Evolutionary conservation across 164 flowering plant species (phyloP).

Genomic region (Cinnamomum chago): DNA sequence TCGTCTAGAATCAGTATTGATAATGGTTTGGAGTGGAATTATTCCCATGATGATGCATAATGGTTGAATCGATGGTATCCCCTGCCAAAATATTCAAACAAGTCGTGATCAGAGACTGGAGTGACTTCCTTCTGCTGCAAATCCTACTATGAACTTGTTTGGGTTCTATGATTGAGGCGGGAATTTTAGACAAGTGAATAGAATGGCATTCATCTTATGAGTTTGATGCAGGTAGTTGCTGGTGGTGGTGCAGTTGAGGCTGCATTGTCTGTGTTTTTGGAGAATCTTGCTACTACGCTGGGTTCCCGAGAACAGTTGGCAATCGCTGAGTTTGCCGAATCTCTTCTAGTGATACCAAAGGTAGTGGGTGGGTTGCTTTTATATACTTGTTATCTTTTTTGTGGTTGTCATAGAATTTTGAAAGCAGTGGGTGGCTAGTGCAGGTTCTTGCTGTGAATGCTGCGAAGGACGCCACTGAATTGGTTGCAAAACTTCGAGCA

Average conservation of each 20-base stretch:
- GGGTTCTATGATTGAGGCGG: no score
- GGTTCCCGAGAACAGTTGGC: slow-evolving; percentile 99
- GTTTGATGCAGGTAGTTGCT: slow-evolving; percentile 68
- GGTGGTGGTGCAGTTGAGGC: slow-evolving; percentile 99
- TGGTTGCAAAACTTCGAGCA: slow-evolving; percentile 89
- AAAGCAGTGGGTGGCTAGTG: not conserved
- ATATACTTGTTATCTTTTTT: not conserved
- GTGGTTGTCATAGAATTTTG: not conserved
- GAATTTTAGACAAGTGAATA: not conserved
- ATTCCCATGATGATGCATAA: no score
- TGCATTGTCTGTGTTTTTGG: slow-evolving; percentile 90
- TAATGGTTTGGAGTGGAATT: no score
- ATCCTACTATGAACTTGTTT: no score
- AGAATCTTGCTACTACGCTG: slow-evolving; percentile 85
- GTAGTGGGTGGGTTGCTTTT: slow-evolving; percentile 21
- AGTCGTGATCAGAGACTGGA: no score
- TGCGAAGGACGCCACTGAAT: slow-evolving; percentile 97
- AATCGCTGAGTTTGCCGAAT: slow-evolving; percentile 98
- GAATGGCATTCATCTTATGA: not conserved
- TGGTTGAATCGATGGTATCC: no score
- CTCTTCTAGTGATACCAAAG: slow-evolving; percentile 88
- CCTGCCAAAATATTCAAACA: no score
- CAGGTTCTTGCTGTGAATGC: slow-evolving; percentile 99
- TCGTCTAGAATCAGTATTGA: no score
- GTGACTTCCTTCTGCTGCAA: no score